Conservation (phyloP, 345 rosid species). For the Theobroma cacao region DNA sequence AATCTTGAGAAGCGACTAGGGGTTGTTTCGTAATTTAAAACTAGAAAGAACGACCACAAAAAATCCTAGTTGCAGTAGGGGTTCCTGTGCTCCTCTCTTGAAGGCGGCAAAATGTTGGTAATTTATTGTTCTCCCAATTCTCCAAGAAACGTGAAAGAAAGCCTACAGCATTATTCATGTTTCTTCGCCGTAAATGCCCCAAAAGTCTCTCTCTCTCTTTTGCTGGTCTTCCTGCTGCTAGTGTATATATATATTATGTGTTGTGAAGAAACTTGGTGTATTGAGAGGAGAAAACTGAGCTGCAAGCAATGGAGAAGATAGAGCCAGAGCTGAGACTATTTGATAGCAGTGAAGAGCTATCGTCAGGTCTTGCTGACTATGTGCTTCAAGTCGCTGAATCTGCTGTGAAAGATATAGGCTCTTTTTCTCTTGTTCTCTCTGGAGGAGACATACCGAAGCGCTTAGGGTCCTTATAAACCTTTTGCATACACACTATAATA, state of each 20-base stretch:
- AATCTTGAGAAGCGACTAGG: not conserved
- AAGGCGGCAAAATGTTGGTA: not conserved
- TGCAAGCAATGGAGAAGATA: not conserved
- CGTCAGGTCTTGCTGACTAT: not conserved
- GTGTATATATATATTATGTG: not conserved
- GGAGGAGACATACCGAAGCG: conserved; percentile 25
- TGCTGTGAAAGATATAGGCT: conserved; percentile 25
- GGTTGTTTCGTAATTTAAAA: not conserved
- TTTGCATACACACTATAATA: not conserved
- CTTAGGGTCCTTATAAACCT: not conserved
- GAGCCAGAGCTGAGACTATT: not conserved
- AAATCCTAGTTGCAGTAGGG: not conserved
- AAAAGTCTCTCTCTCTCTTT: not conserved
- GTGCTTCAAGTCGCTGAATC: conserved; percentile 3
- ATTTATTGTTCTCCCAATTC: not conserved
- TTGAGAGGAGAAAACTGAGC: too few relatives aligned
- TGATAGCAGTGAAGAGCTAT: conserved; percentile 8
- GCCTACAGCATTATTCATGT: not conserved
- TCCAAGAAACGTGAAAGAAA: not conserved
- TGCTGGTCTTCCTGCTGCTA: not conserved
- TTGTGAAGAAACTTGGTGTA: not conserved
- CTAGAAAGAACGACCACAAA: too few relatives aligned
- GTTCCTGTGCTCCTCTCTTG: not conserved
- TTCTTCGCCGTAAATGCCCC: not conserved
- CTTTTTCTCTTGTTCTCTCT: conserved; percentile 39